phyloP scores from a whole-genome alignment of 805 yeast species.

The Hanseniaspora nectarophila region DNA sequence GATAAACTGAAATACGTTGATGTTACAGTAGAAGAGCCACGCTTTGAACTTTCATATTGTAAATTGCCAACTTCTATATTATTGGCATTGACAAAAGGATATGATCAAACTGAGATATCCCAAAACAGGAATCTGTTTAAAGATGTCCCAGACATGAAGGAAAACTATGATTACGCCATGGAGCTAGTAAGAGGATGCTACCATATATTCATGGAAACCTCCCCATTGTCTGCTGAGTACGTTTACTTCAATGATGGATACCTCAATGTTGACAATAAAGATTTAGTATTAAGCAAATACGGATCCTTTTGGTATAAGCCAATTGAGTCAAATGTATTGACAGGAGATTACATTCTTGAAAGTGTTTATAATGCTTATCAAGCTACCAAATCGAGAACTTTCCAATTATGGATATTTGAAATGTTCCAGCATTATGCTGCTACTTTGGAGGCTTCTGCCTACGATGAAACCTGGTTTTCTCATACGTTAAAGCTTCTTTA shows the following conservation, averaged over 20 bases:
- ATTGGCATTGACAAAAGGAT: constrained; percentile 77
- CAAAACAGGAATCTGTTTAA: constrained; percentile 42
- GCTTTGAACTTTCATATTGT: constrained; percentile 90
- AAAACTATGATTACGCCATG: constrained; percentile 57
- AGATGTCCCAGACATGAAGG: constrained; percentile 50
- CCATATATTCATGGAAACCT: constrained; percentile 62
- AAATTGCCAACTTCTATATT: constrained; percentile 83
- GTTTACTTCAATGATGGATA: constrained; percentile 51
- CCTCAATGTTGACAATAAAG: neutral
- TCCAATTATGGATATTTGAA: constrained; percentile 82
- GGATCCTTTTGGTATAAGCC: constrained; percentile 60
- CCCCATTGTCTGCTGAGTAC: constrained; percentile 56
- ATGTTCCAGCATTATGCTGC: constrained; percentile 56
- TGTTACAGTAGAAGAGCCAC: constrained; percentile 26
- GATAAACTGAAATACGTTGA: neutral
- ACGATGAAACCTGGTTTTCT: constrained; percentile 51
- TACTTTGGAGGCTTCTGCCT: neutral
- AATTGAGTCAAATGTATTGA: constrained; percentile 69
- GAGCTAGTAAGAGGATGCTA: constrained; percentile 73
- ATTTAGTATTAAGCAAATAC: constrained; percentile 19
- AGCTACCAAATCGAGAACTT: constrained; percentile 66
- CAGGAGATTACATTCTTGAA: constrained; percentile 90
- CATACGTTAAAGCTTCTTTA: constrained; percentile 83
- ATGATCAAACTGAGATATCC: constrained; percentile 28
- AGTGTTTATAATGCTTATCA: constrained; percentile 69